Conservation (phyloP, 73 alveolate genomes). For the Tetrahymena elliotti region DNA sequence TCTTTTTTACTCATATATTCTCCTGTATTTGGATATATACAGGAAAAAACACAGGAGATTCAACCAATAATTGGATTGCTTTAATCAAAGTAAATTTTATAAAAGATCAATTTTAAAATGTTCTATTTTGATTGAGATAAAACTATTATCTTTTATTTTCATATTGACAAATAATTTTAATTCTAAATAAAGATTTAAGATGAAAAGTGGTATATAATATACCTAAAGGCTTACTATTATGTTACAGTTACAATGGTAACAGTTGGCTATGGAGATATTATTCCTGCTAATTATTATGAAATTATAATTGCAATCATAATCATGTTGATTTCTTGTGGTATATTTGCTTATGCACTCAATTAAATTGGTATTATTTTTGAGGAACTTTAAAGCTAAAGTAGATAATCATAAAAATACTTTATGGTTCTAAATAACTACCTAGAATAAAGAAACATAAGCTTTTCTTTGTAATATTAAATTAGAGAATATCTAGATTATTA, state of each 20-base stretch:
- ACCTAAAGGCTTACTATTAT: constrained; percentile 13
- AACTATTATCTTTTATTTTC: no score
- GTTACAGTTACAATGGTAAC: constrained; percentile 37
- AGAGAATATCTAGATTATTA: constrained; percentile 23
- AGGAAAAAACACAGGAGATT: background rate
- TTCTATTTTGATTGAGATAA: no score
- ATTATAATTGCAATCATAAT: background rate
- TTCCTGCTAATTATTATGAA: constrained; percentile 13
- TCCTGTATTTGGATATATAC: background rate
- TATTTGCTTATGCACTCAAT: constrained; percentile 28
- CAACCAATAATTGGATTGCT: background rate
- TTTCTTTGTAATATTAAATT: background rate
- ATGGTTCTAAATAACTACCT: constrained; percentile 21
- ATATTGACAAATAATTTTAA: background rate
- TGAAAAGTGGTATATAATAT: background rate
- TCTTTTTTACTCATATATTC: background rate
- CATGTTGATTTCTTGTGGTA: constrained; percentile 22
- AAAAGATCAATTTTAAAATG: no score
- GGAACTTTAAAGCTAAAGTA: background rate
- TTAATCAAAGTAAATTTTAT: background rate
- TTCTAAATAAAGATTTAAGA: background rate
- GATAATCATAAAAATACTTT: constrained; percentile 6
- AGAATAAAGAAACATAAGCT: constrained; percentile 14
- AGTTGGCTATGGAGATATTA: constrained; percentile 37
- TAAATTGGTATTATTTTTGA: constrained; percentile 21